Evolutionary conservation across 352 stramenopile genomes (phyloP).

Genomic region (Globisporangium takayamanum): DNA sequence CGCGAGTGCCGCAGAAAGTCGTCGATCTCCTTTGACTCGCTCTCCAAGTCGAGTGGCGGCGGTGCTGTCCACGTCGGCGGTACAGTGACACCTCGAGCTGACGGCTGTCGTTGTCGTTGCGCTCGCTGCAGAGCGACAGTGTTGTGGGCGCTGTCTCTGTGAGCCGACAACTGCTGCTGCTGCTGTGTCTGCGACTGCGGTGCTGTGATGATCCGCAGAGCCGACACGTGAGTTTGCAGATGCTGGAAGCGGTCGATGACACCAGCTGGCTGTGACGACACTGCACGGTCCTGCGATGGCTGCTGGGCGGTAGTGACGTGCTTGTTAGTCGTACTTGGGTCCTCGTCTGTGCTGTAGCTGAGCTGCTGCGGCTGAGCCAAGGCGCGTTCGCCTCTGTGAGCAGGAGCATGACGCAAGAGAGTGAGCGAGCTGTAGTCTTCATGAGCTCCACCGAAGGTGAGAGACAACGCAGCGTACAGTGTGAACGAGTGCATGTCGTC

Average conservation of each 20-base stretch:
- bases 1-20: conserved; percentile 42
- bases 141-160: background rate
- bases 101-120: background rate
- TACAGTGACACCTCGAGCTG: background rate
- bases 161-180: background rate
- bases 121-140: background rate
- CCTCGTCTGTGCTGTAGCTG: too few relatives aligned
- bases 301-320: background rate
- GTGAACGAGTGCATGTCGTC: conserved; percentile 23
- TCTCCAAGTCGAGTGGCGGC: conserved; percentile 25
- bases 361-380: background rate
- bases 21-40: conserved; percentile 57
- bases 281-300: background rate
- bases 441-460: too few relatives aligned
- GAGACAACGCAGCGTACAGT: conserved; percentile 8
- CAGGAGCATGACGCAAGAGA: background rate
- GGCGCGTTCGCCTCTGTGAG: background rate
- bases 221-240: conserved; percentile 30
- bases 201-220: conserved; percentile 22
- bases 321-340: background rate
- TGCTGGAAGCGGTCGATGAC: conserved; percentile 24
- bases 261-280: background rate
- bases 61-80: conserved; percentile 13
- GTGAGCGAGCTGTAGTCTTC: background rate
- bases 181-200: background rate